Percentiles rank a stretch among this genome's conserved stretches.
These are phyloP conservation scores for Didymella lethalis DNA, from an alignment of 2,329 filamentous ascomycete genomes.

Conservation along the genomic window DNA sequence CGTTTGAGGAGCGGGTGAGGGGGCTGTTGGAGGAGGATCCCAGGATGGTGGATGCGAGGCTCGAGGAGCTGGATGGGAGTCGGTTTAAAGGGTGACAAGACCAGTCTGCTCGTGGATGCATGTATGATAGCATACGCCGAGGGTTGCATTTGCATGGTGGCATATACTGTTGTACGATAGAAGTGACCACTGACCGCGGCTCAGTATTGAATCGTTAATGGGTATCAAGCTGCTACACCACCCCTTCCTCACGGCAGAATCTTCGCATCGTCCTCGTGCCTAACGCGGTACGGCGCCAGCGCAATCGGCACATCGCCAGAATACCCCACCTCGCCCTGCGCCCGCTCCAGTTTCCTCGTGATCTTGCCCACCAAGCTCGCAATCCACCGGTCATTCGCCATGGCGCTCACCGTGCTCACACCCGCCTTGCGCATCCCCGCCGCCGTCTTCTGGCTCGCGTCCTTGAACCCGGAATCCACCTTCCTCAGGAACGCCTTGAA, in stretches of 20 bases:
- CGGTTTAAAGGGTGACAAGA: slow-evolving; percentile 21
- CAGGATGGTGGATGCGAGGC: slow-evolving; percentile 29
- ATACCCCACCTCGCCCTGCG: slow-evolving; percentile 61
- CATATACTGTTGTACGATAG: too few species aligned
- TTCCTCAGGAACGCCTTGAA: slow-evolving; percentile 38
- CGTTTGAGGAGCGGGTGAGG: slow-evolving; percentile 84
- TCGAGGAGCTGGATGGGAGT: slow-evolving; percentile 43
- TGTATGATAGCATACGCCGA: too few species aligned
- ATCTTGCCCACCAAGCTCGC: slow-evolving; percentile 62
- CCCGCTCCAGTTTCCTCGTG: slow-evolving; percentile 58
- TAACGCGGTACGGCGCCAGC: slow-evolving; percentile 50
- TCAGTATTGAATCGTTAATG: too few species aligned
- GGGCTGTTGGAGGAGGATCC: slow-evolving; percentile 55
- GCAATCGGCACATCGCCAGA: slow-evolving; percentile 57
- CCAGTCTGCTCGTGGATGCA: too few species aligned
- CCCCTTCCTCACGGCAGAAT: slow-evolving; percentile 38
- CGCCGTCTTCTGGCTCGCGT: slow-evolving; percentile 46
- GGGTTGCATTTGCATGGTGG: too few species aligned
- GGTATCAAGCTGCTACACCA: neutral
- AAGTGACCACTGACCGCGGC: too few species aligned
- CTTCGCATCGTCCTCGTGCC: slow-evolving; percentile 47
- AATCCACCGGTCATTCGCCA: slow-evolving; percentile 64
- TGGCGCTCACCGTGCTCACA: slow-evolving; percentile 51
- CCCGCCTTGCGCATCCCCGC: slow-evolving; percentile 59
- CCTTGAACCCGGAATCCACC: slow-evolving; percentile 41